Evolutionary conservation across 345 rosid genomes (phyloP), one percentile per base, ranked within the genome.

Genomic region (Lumnitzera racemosa): DNA sequence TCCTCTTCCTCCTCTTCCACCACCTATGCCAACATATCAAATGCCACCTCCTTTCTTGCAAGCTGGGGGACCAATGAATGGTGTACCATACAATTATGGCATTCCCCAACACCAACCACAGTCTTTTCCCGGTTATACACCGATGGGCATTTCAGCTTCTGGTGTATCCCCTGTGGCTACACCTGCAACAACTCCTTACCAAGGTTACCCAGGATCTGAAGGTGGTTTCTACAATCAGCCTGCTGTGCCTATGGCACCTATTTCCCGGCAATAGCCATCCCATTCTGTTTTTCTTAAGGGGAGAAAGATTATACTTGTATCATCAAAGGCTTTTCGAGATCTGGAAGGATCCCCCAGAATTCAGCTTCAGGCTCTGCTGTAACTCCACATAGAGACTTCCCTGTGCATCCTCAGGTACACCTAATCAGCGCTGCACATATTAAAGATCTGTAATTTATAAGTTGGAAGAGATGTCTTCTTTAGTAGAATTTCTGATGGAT

Each of bases 191-290:
- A 79, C 65, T 80, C 69, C 89, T 41, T 84, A 77, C 74, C 91
- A 80, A 66, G 78, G 66, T 56, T 84, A 72, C 69, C 88, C 80
- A 36, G 84, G 90, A 47, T 80, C 89, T 36, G 96, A 89, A 47
- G 87, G 94, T 46, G 77, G 61, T 46, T 73, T 85, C 62, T 84
- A 87, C 62, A 74, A 70, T 70, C 87, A 81, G 61, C 77, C 76
- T n/a, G 54, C 91, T 5, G 56, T 83, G 70, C 83, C 89, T 11
- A 71, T 73, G 61, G 83, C 76, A 11, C 95, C 96, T 12, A 67
- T 89, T 58, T 74, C 89, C 50, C 78, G 90, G 51, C 94, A 87
- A 52, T 89, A 89, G 76, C 50, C 25, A 57, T 15, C 52, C 31
- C 56, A 25, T 23, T 12, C 29, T 12, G 65, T 13, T 46, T 60